These are phyloP conservation scores for Colletotrichum eremochloae DNA, from an alignment of 2,329 filamentous ascomycete species.

Conservation along the genomic window DNA sequence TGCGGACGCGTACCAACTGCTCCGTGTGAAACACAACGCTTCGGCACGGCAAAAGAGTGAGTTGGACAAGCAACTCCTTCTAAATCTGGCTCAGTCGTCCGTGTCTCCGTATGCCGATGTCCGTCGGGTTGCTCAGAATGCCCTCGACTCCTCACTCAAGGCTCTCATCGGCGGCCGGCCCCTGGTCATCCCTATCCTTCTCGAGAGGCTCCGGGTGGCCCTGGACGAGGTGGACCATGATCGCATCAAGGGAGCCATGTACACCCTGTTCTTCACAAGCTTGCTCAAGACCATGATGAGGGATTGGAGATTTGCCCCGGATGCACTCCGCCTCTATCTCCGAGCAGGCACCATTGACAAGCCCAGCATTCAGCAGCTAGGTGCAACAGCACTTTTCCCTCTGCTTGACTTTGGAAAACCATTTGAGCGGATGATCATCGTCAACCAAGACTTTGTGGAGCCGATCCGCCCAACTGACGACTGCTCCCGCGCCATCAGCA, in stretches of 20 bases:
- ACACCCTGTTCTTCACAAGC: slow-evolving; percentile 89
- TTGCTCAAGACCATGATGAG: slow-evolving; percentile 87
- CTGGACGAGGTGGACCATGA: slow-evolving; percentile 86
- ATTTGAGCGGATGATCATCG: slow-evolving; percentile 86
- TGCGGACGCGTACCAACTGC: slow-evolving; percentile 93
- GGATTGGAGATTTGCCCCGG: slow-evolving; percentile 95
- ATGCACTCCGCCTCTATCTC: slow-evolving; percentile 91
- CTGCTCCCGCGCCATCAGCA: slow-evolving; percentile 71
- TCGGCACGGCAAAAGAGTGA: slow-evolving; percentile 88
- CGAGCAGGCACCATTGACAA: slow-evolving; percentile 92
- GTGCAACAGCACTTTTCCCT: slow-evolving; percentile 83
- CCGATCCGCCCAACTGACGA: slow-evolving; percentile 78
- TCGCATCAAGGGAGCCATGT: slow-evolving; percentile 94
- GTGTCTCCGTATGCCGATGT: slow-evolving; percentile 96
- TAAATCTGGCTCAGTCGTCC: slow-evolving; percentile 90
- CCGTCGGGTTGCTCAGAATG: slow-evolving; percentile 90
- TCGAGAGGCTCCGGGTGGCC: slow-evolving; percentile 82
- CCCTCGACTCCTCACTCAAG: slow-evolving; percentile 93
- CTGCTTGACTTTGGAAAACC: slow-evolving; percentile 93
- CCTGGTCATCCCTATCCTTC: slow-evolving; percentile 88
- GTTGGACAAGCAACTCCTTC: slow-evolving; percentile 86
- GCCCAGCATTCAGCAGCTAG: slow-evolving; percentile 91
- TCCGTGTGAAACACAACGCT: slow-evolving; percentile 94
- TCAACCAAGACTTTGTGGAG: slow-evolving; percentile 79
- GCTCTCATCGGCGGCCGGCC: slow-evolving; percentile 89